These are phyloP conservation scores for Neotropicomus parvogracilis DNA, from an alignment of 1,284 basidiomycete species.

Conservation along the genomic window DNA sequence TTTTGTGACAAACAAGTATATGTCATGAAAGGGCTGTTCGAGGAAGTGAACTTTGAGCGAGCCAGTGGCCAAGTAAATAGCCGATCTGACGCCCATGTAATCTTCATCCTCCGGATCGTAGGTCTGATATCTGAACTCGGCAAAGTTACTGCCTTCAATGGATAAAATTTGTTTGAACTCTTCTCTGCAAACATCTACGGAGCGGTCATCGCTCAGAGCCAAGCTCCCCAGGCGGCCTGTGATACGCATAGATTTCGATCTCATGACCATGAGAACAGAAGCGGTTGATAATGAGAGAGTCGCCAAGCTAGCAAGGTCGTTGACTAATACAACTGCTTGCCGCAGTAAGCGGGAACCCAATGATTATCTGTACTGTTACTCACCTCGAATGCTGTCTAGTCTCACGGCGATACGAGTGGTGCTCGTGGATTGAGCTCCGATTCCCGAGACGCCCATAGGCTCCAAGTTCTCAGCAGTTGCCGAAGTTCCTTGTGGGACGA, in stretches of 20 bases:
- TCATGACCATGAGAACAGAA: slow-evolving; percentile 79
- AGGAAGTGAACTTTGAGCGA: slow-evolving; percentile 90
- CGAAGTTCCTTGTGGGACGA: slow-evolving; percentile 55
- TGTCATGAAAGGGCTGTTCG: slow-evolving; percentile 81
- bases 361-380: slow-evolving; percentile 1
- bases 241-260: slow-evolving; percentile 74
- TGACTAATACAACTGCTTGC: slow-evolving; percentile 73
- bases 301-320: slow-evolving; percentile 71
- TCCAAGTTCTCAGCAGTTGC: slow-evolving; percentile 13
- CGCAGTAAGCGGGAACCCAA: slow-evolving; percentile 11
- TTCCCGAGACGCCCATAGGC: slow-evolving; percentile 8
- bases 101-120: slow-evolving; percentile 70
- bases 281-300: slow-evolving; percentile 92
- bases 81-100: slow-evolving; percentile 85
- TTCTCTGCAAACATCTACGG: slow-evolving; percentile 48
- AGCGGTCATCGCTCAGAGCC: slow-evolving; percentile 78
- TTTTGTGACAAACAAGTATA: slow-evolving; percentile 84
- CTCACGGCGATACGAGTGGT: slow-evolving; percentile 86
- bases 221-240: slow-evolving; percentile 86
- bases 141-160: slow-evolving; percentile 94
- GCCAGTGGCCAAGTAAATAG: slow-evolving; percentile 82
- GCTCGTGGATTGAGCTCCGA: slow-evolving; percentile 34
- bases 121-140: slow-evolving; percentile 94
- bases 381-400: slow-evolving; percentile 84
- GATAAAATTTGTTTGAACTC: slow-evolving; percentile 88